phyloP scores from a whole-genome alignment of 106 monocot genomes.

The Posidonia australis region DNA sequence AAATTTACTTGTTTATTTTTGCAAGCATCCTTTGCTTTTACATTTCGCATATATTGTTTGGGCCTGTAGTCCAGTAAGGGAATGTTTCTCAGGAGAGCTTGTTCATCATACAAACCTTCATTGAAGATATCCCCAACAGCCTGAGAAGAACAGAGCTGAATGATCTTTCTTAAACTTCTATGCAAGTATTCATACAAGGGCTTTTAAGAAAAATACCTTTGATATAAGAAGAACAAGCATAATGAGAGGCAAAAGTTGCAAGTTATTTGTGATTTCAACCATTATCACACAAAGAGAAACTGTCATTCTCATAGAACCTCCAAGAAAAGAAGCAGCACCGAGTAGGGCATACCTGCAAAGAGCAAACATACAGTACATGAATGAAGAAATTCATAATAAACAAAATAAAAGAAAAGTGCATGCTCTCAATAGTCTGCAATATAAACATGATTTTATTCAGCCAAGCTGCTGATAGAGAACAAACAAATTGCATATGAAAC shows the following conservation, averaged over 20 bases:
- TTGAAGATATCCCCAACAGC: conserved; percentile 99
- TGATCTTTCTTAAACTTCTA: neutral
- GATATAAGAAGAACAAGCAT: conserved; percentile 99
- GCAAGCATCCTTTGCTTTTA: conserved; percentile 76
- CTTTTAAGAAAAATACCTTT: conserved; percentile 41
- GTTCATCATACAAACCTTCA: conserved; percentile 88
- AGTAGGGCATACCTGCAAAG: conserved; percentile 83
- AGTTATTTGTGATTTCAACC: conserved; percentile 99
- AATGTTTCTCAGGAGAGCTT: conserved; percentile 78
- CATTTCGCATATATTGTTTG: conserved; percentile 82
- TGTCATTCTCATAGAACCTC: conserved; percentile 99
- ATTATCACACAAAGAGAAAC: conserved; percentile 99
- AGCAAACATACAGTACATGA: too few relatives aligned
- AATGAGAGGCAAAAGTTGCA: conserved; percentile 84
- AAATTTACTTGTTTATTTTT: conserved; percentile 58
- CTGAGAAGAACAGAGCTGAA: conserved; percentile 21
- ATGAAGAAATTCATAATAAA: too few relatives aligned
- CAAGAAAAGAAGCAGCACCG: conserved; percentile 99
- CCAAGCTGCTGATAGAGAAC: too few relatives aligned
- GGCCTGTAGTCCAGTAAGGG: conserved; percentile 91
- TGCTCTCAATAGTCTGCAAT: too few relatives aligned
- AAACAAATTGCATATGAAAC: too few relatives aligned
- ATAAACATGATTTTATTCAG: too few relatives aligned
- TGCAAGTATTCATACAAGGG: neutral
- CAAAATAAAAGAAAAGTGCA: too few relatives aligned